Percentiles rank a stretch among this genome's conserved stretches.
Conservation (phyloP, 441 rosid species). For the Codiaeum variegatum region DNA sequence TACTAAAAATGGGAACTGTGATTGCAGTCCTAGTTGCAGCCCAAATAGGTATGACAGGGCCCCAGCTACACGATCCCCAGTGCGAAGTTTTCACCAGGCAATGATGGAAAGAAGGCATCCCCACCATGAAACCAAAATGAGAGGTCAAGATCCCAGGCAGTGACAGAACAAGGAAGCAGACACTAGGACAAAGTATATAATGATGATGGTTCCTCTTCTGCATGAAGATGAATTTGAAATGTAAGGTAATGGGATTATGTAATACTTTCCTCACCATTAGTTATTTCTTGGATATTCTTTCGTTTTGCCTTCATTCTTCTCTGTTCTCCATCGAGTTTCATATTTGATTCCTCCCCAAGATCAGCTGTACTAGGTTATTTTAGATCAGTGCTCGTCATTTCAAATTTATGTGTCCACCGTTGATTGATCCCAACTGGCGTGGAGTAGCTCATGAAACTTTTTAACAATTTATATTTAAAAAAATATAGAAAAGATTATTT, state of each 20-base stretch:
- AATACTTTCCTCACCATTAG: no score
- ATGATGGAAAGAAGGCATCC: slow-evolving; percentile 55
- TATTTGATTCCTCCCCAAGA: no score
- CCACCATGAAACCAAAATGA: slow-evolving; percentile 4
- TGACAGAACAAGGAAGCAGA: slow-evolving; percentile 18
- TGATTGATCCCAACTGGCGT: no score
- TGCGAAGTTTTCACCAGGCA: slow-evolving; percentile 61
- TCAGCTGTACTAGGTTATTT: no score
- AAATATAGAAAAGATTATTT: no score
- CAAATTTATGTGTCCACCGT: no score
- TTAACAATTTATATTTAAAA: no score
- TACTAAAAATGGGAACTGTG: slow-evolving; percentile 28
- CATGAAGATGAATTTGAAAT: background rate
- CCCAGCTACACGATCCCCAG: slow-evolving; percentile 38
- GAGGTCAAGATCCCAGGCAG: slow-evolving; percentile 26
- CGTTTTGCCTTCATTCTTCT: no score
- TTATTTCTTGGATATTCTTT: no score
- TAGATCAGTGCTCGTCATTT: no score
- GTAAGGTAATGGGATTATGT: background rate
- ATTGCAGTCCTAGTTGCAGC: slow-evolving; percentile 57
- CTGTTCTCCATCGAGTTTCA: no score
- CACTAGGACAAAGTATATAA: slow-evolving; percentile 8
- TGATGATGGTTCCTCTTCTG: slow-evolving; percentile 4
- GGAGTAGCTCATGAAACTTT: no score
- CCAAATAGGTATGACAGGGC: slow-evolving; percentile 49